Evolutionary conservation across 106 monocot species (phyloP), one percentile per base, ranked within the genome.

Genomic region (Vanilla planifolia): DNA sequence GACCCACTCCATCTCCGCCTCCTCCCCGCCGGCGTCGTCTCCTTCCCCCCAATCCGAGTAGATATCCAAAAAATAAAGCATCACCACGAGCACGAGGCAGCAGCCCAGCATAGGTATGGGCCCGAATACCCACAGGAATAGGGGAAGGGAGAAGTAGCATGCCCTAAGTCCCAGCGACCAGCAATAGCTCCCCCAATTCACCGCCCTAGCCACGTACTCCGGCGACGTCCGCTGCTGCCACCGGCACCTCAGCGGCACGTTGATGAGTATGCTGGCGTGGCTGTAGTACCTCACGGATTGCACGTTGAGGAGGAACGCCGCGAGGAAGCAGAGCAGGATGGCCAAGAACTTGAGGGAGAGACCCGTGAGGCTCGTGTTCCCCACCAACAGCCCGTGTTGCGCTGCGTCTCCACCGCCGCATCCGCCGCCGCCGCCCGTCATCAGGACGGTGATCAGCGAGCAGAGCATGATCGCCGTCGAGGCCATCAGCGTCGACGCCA

Each of bases 271-370:
- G 69, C 79, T 71, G 10, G 79, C 77, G 14, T 89, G 93, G 77
- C 79, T 85, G 77, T 89, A 94, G 76, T 89, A 89, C 20, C 93
- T 57, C 32, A 85, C 75, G 17, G 89, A 82, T 59, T 89, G 89
- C 22, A 85, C 71, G 59, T 80, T 68, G 46, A 77, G 61, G 41
- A 94, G 85, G 72, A 94, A 94, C 3, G 89, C 82, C 10, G 80
- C 52, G 0, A 89, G 72, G 73, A 94, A 89, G 72, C 85, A 82
- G 14, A 72, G 37, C 2, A 89, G 67, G 63, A 89, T 77, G 39
- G 77, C 57, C 76, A 93, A 88, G 67, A 82, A 70, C 67, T 85
- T 89, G 39, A 79, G 2, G 3, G 85, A 66, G 17, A 0, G 3
- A 0, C 9, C 2, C 5, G 19, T 13, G n/a, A n/a, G n/a, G n/a